These are phyloP conservation scores for Gaeumannomyces sp. DNA, from an alignment of 2,329 filamentous ascomycete genomes.

Conservation along the genomic window DNA sequence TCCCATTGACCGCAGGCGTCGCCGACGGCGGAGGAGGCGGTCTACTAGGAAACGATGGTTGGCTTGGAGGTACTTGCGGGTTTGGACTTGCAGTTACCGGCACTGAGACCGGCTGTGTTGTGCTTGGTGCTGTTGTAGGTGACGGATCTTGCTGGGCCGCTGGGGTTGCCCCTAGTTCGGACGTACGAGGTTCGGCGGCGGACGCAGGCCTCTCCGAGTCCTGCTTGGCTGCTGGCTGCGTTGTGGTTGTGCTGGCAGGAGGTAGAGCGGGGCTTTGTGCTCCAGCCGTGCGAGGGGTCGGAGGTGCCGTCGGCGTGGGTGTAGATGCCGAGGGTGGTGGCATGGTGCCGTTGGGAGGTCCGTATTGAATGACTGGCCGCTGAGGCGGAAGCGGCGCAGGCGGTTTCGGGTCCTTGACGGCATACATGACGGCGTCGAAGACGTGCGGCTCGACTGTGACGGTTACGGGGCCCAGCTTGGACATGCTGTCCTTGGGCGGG, in stretches of 20 bases:
- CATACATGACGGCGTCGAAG: conserved; percentile 68
- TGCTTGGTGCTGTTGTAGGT: conserved; percentile 2
- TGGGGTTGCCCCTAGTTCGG: background rate
- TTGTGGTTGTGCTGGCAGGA: conserved; percentile 11
- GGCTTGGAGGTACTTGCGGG: conserved; percentile 24
- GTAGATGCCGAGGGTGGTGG: conserved; percentile 38
- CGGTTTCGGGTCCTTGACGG: conserved; percentile 59
- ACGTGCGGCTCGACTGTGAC: conserved; percentile 76
- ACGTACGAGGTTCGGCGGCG: background rate
- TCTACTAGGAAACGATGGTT: conserved; percentile 13
- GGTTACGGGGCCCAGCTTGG: conserved; percentile 64
- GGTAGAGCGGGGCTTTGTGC: conserved; percentile 13
- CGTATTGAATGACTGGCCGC: conserved; percentile 59
- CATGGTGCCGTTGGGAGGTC: conserved; percentile 57
- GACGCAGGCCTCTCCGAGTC: background rate
- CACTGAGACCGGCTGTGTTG: background rate
- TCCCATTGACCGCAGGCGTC: conserved; percentile 14
- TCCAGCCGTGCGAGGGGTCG: conserved; percentile 18
- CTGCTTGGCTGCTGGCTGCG: conserved; percentile 12
- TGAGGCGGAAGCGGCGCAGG: conserved; percentile 30
- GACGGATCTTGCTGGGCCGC: conserved; percentile 9
- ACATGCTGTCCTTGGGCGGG: conserved; percentile 64
- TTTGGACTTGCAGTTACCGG: conserved; percentile 12
- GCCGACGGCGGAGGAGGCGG: conserved; percentile 14
- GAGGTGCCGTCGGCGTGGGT: conserved; percentile 12